These are phyloP conservation scores for Diplocarpon mali DNA, from an alignment of 2,329 filamentous ascomycete species.

Conservation along the genomic window DNA sequence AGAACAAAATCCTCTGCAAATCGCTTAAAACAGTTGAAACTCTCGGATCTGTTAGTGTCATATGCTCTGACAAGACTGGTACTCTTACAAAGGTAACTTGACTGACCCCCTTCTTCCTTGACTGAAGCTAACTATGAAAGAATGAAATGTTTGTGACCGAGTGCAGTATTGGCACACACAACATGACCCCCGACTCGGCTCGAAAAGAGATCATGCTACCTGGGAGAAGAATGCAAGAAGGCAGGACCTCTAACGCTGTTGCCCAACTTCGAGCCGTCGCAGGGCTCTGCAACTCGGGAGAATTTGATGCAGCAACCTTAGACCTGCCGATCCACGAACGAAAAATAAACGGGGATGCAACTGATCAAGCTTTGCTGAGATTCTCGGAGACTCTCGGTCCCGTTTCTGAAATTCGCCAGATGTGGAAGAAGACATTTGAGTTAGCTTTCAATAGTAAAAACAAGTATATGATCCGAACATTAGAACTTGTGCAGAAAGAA, in stretches of 20 bases:
- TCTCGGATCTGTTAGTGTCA: conserved; percentile 58
- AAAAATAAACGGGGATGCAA: conserved; percentile 63
- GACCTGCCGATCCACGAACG: conserved; percentile 48
- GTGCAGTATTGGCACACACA: conserved; percentile 44
- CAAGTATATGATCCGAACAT: conserved; percentile 65
- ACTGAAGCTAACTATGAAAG: conserved; percentile 27
- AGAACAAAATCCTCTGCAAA: conserved; percentile 70
- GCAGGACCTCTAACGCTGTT: conserved; percentile 33
- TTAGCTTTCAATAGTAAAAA: conserved; percentile 74
- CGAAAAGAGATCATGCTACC: conserved; percentile 30
- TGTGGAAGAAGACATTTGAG: conserved; percentile 57
- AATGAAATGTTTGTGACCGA: conserved; percentile 67
- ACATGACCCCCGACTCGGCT: conserved; percentile 37
- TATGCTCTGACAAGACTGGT: conserved; percentile 70
- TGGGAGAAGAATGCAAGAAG: conserved; percentile 9
- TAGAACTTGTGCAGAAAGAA: conserved; percentile 34
- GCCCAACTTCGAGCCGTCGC: conserved; percentile 49
- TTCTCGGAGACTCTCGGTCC: conserved; percentile 56
- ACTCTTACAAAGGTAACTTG: conserved; percentile 41
- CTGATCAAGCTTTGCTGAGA: conserved; percentile 62
- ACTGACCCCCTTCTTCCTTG: background rate
- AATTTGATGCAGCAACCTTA: conserved; percentile 57
- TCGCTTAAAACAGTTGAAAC: conserved; percentile 71
- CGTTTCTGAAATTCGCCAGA: conserved; percentile 46
- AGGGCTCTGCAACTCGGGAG: conserved; percentile 63